Base-by-base conservation (phyloP, 1,284 basidiomycete genomes). In the Flammula alnicola region DNA sequence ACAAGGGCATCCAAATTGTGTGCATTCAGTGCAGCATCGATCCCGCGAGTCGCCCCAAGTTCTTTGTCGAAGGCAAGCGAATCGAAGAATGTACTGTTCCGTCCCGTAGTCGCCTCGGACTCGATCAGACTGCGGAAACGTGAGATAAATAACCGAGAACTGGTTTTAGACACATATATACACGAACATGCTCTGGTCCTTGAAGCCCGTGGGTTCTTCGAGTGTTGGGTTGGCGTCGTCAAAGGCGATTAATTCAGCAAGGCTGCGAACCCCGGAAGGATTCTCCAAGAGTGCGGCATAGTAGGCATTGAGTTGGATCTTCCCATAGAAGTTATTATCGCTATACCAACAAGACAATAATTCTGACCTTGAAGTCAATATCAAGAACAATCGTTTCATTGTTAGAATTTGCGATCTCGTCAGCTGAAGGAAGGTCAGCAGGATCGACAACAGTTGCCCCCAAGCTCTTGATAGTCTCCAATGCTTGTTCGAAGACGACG, bases 391-490 rank as follows among this genome's bases (percentile, higher is more conserved):
- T 55, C 0, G 74, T 75, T 60, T 86, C 82, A 48, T 79, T 80
- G 4, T 75, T 72, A 0, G 73, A 77, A 7, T 55, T 60, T 8
- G 67, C 65, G 38, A 84, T 73, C 44, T 82, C 80, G 3, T 77
- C 70, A 4, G 78, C 79, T 22, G 74, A 76, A 0, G 83, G 81
- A 11, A 86, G 61, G 60, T 85, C 77, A 2, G 81, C 82, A 2
- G 82, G 81, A 60, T 86, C 84, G 4, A 86, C 71, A 12, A 86
- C 63, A 0, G 76, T 80, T 1, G 83, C 83, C 7, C 84, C 84
- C 2, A 86, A 71, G 1, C 55, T 54, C 31, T 68, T 64, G 23
- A 86, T 71, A 0, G 69, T 74, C 16, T 69, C 57, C 23, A 85
- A 60, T 0, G 81, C 78, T 20, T 70, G 48, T 43, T 80, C 74